These are phyloP conservation scores for Eudorina sp. DNA, from an alignment of 139 green algal species.

Conservation along the genomic window DNA sequence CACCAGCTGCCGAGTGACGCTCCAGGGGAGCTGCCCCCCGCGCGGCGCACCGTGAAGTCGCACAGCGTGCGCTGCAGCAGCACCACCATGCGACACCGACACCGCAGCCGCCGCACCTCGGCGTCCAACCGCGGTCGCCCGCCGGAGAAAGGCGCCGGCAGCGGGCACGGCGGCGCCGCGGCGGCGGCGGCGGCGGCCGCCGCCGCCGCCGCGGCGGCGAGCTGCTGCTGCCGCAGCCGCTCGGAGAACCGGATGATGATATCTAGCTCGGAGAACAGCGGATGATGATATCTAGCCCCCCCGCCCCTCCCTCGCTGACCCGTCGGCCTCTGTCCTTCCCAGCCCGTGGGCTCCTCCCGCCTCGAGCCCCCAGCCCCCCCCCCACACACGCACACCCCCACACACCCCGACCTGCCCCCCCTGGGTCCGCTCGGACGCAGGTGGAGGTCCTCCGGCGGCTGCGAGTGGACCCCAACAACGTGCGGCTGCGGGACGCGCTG, in stretches of 20 bases:
- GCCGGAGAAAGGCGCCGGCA: neutral
- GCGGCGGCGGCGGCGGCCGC: neutral
- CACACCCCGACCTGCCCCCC: too few relatives aligned
- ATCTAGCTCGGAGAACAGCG: neutral
- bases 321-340: neutral
- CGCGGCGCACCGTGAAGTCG: neutral
- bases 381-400: too few relatives aligned
- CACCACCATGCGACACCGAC: conserved; percentile 45
- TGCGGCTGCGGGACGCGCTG: conserved; percentile 79
- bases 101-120: conserved; percentile 2
- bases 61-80: conserved; percentile 35
- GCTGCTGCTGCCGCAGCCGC: conserved; percentile 5
- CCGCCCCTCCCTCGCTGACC: neutral
- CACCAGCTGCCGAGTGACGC: conserved; percentile 15
- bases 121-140: neutral
- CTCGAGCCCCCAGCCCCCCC: too few relatives aligned
- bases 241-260: neutral
- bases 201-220: neutral
- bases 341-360: too few relatives aligned
- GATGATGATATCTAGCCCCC: too few relatives aligned
- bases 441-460: conserved; percentile 85
- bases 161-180: neutral
- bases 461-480: conserved; percentile 72
- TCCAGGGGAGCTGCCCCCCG: conserved; percentile 23
- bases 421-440: conserved; percentile 51